phyloP scores from a whole-genome alignment of 345 rosid genomes.

The Crucihimalaya himalaica region DNA sequence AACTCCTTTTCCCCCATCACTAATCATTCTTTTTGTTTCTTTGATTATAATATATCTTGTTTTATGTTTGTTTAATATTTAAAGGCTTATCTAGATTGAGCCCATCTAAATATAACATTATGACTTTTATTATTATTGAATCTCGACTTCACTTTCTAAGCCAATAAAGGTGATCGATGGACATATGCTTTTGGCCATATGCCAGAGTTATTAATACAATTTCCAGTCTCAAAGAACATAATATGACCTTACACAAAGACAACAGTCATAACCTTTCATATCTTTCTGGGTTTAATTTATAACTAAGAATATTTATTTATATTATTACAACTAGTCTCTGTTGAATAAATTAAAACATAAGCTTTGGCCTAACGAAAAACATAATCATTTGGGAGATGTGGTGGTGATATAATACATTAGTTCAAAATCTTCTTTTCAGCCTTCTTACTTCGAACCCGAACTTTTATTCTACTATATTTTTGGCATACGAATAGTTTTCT shows the following conservation, averaged over 20 bases:
- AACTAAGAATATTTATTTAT: conserved; percentile 2
- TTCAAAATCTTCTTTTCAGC: conserved; percentile 7
- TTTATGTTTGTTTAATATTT: conserved; percentile 24
- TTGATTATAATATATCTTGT: conserved; percentile 11
- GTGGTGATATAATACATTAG: background rate
- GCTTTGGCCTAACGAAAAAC: conserved; percentile 14
- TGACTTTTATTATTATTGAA: conserved; percentile 24
- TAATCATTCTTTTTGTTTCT: conserved; percentile 33
- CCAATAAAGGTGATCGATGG: conserved; percentile 24
- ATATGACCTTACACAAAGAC: conserved; percentile 35
- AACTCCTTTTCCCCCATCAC: conserved; percentile 34
- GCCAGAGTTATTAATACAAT: conserved; percentile 30
- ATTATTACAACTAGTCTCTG: conserved; percentile 1
- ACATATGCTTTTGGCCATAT: conserved; percentile 29
- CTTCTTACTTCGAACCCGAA: conserved; percentile 1
- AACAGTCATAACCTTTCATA: conserved; percentile 31
- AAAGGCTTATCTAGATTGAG: conserved; percentile 39
- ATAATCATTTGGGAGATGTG: conserved; percentile 12
- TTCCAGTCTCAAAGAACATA: conserved; percentile 20
- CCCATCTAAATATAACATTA: conserved; percentile 30
- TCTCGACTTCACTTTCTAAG: conserved; percentile 13
- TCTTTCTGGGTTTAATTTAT: conserved; percentile 10
- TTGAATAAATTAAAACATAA: background rate
- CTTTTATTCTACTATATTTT: background rate
- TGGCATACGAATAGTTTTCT: background rate